Evolutionary conservation across 805 yeast genomes (phyloP), one percentile per base, ranked within the genome.

Genomic region (Saccharomyces jurei): DNA sequence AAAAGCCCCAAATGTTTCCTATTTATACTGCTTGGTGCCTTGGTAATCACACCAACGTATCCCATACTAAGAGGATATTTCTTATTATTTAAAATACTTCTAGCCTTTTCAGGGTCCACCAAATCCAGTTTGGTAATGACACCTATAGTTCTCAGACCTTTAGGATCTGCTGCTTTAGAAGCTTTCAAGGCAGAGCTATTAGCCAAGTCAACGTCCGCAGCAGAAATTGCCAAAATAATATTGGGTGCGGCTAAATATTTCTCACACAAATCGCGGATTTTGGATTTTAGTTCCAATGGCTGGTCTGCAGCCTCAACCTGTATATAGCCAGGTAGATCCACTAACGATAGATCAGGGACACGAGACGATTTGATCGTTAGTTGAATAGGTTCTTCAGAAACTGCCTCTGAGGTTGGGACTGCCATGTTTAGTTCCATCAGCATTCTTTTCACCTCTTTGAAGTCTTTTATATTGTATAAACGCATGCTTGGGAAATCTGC

Each of bases 161-260:
- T 77, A 17, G 99, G 99, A 69, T 94, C 99, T 0, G 94, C 91
- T 14, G 77, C 57, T 59, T 91, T 85, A 6, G 96, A 86, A 0
- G 99, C 97, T 54, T 96, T 77, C 55, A 94, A 78, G 0, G 99
- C 98, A 1, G 97, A 81, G 31, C 97, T 89, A 69, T 94, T 94
- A 0, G 99, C 99, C 63, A 94, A 75, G 74, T 94, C 99, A 2
- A 94, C 99, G 71, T 94, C 98, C 0, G 99, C 99, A 0, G 99
- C 89, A 10, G 96, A 89, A 27, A 95, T 94, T 0, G 99, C 99
- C 62, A 94, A 76, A 46, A 94, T 94, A 51, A 94, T 89, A 66
- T 94, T 94, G 25, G 99, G 99, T 14, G 86, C 84, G 64, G 87
- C 89, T 57, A 94, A 77, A 66, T 94, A 94, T 67, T 82, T 82